Percentiles rank a stretch among this genome's conserved stretches.
phyloP scores from a whole-genome alignment of 495 filamentous ascomycete species.

The Cudoniella acicularis region DNA sequence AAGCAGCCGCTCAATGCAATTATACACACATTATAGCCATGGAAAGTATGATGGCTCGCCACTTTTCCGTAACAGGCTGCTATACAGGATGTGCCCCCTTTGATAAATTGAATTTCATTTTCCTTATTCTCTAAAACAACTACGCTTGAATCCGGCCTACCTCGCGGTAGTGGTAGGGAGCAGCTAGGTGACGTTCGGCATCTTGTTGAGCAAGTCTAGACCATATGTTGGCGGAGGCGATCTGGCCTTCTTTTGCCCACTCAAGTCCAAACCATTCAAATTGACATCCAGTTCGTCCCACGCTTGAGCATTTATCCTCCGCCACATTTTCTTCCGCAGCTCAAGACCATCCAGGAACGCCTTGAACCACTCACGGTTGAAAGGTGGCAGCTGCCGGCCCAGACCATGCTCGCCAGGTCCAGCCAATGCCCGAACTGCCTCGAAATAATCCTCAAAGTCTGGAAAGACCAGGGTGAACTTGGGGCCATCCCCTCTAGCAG shows the following conservation, averaged over 20 bases:
- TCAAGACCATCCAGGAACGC: constrained; percentile 47
- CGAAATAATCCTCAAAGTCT: constrained; percentile 55
- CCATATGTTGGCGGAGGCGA: constrained; percentile 1
- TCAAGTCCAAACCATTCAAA: not conserved
- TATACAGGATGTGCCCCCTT: not conserved
- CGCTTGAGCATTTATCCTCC: constrained; percentile 32
- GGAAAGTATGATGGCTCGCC: not conserved
- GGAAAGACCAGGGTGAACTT: constrained; percentile 46
- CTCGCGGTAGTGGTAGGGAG: not conserved
- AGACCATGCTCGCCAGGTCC: constrained; percentile 35
- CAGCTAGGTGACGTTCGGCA: not conserved
- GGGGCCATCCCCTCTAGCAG: constrained; percentile 43
- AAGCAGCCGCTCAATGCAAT: not conserved
- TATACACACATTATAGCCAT: not conserved
- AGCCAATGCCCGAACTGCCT: constrained; percentile 40
- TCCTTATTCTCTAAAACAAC: not conserved
- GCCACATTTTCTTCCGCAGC: constrained; percentile 48
- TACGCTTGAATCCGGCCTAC: not conserved
- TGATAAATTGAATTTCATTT: not conserved
- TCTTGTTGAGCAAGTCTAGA: constrained; percentile 1
- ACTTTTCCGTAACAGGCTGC: not conserved
- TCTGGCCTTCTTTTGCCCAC: constrained; percentile 1
- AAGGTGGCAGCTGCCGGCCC: constrained; percentile 43
- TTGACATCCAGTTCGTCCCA: constrained; percentile 7
- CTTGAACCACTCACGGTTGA: constrained; percentile 43